Conservation (phyloP, 2,329 filamentous ascomycete genomes). For the Pestalotiopsis sp. region DNA sequence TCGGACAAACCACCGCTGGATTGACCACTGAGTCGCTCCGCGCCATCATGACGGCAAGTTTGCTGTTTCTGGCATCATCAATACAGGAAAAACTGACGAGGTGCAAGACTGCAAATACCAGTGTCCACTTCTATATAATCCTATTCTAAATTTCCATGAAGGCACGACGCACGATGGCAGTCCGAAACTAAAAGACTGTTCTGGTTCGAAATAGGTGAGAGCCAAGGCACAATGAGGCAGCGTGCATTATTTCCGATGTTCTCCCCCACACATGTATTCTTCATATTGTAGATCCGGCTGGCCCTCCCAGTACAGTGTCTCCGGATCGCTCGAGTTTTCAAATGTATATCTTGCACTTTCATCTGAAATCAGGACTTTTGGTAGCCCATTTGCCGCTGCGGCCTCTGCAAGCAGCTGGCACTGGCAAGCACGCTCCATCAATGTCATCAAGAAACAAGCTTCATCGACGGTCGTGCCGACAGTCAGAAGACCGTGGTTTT, state of each 20-base stretch:
- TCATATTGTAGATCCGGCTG: constrained; percentile 37
- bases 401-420: constrained; percentile 35
- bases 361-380: constrained; percentile 33
- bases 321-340: constrained; percentile 13
- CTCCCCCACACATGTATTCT: constrained; percentile 31
- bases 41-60: no score
- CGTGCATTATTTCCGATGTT: neutral
- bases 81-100: no score
- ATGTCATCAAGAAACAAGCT: constrained; percentile 60
- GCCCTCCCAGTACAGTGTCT: constrained; percentile 35
- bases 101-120: no score
- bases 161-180: no score
- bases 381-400: constrained; percentile 17
- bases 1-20: no score
- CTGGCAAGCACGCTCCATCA: constrained; percentile 34
- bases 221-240: no score
- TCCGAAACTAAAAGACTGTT: no score
- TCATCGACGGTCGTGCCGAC: constrained; percentile 64
- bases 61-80: no score
- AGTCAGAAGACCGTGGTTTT: constrained; percentile 64
- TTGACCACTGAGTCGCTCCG: no score
- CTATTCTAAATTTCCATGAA: no score
- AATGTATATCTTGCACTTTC: constrained; percentile 42
- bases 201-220: no score
- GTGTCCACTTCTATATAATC: no score